Evolutionary conservation across 345 rosid genomes (phyloP).

Genomic region (Anacardium occidentale): DNA sequence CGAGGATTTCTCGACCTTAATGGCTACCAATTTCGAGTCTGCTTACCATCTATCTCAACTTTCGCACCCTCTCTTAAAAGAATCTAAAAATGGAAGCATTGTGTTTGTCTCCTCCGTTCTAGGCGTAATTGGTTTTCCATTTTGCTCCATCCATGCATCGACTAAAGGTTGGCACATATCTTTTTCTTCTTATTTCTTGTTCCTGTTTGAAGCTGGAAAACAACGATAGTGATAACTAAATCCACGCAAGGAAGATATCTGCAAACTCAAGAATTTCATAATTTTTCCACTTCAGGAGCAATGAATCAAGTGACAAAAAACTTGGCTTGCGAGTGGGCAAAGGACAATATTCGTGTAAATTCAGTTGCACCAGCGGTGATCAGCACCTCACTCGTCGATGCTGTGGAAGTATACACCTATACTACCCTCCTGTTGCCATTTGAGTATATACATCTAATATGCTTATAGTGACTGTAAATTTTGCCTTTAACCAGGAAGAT

Average conservation of each 20-base stretch:
- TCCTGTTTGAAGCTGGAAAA: too few relatives aligned
- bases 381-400: slow-evolving; percentile 30
- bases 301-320: slow-evolving; percentile 41
- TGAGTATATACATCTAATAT: background rate
- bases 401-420: background rate
- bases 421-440: background rate
- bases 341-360: slow-evolving; percentile 42
- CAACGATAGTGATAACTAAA: too few relatives aligned
- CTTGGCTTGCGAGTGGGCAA: slow-evolving; percentile 53
- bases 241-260: too few relatives aligned
- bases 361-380: slow-evolving; percentile 40
- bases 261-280: too few relatives aligned
- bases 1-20: slow-evolving; percentile 30
- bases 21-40: slow-evolving; percentile 46
- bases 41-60: slow-evolving; percentile 41
- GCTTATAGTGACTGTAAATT: background rate
- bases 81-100: slow-evolving; percentile 42
- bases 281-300: slow-evolving; percentile 27
- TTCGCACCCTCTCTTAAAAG: slow-evolving; percentile 44
- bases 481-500: background rate
- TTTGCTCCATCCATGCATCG: slow-evolving; percentile 36
- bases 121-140: slow-evolving; percentile 30
- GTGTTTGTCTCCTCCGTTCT: slow-evolving; percentile 48
- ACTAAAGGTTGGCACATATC: slow-evolving; percentile 36
- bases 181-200: background rate